Evolutionary conservation across 495 filamentous ascomycete species (phyloP).

Genomic region (Penicillium canariense): DNA sequence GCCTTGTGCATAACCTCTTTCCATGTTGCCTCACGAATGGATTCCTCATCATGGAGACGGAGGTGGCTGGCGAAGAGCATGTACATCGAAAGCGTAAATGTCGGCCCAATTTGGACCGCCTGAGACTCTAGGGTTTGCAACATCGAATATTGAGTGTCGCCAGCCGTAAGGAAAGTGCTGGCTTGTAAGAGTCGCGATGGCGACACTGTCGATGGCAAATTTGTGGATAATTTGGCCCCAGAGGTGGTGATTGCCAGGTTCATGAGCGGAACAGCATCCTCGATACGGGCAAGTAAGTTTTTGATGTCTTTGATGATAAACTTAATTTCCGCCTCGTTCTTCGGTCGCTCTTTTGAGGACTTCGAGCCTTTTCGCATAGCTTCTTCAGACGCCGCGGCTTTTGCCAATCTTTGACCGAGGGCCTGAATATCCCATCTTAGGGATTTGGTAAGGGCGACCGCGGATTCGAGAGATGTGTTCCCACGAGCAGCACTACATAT

Average conservation of each 20-base stretch:
- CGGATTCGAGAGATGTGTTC: slow-evolving; percentile 91
- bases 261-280: slow-evolving; percentile 90
- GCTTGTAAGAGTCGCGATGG: slow-evolving; percentile 90
- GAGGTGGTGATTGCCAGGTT: slow-evolving; percentile 95
- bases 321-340: slow-evolving; percentile 61
- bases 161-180: slow-evolving; percentile 85
- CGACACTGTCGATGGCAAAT: slow-evolving; percentile 77
- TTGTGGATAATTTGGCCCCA: slow-evolving; percentile 78
- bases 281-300: slow-evolving; percentile 72
- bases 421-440: slow-evolving; percentile 86
- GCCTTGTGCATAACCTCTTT: slow-evolving; percentile 98
- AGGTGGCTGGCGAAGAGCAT: slow-evolving; percentile 92
- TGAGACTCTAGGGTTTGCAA: slow-evolving; percentile 41
- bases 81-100: slow-evolving; percentile 87
- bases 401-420: slow-evolving; percentile 72
- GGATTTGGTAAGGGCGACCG: slow-evolving; percentile 78
- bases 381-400: slow-evolving; percentile 68
- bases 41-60: slow-evolving; percentile 60
- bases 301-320: slow-evolving; percentile 73
- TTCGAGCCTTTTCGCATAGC: slow-evolving; percentile 47
- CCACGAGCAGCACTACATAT: slow-evolving; percentile 73
- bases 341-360: slow-evolving; percentile 46
- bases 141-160: slow-evolving; percentile 78
- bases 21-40: slow-evolving; percentile 78
- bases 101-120: slow-evolving; percentile 82